These are phyloP conservation scores for Paecilomyces niveus DNA, from an alignment of 2,329 filamentous ascomycete species.

Conservation along the genomic window DNA sequence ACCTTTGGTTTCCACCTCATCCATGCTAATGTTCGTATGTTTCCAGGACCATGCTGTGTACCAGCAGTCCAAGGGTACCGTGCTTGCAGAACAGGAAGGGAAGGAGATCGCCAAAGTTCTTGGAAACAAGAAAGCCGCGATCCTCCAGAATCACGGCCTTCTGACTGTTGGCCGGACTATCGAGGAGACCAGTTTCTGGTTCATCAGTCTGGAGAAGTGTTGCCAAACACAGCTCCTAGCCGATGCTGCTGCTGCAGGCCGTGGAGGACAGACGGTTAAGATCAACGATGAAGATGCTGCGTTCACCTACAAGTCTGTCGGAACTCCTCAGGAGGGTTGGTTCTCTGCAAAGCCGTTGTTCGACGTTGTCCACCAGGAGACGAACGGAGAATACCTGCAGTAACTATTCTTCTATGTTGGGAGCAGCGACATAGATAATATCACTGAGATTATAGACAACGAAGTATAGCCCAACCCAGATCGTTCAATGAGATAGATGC, in stretches of 20 bases:
- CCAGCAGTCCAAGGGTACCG: slow-evolving; percentile 47
- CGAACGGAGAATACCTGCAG: slow-evolving; percentile 48
- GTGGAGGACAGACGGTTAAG: slow-evolving; percentile 58
- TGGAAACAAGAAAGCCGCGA: slow-evolving; percentile 44
- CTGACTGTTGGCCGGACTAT: slow-evolving; percentile 44
- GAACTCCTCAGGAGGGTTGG: slow-evolving; percentile 55
- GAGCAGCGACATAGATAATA: background rate
- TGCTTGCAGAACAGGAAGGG: slow-evolving; percentile 48
- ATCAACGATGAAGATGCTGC: slow-evolving; percentile 61
- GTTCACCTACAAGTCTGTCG: slow-evolving; percentile 61
- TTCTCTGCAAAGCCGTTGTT: slow-evolving; percentile 67
- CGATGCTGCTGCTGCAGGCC: slow-evolving; percentile 47
- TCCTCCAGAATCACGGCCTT: slow-evolving; percentile 49
- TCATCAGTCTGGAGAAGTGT: slow-evolving; percentile 47
- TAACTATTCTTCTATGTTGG: slow-evolving; percentile 15
- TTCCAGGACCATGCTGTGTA: slow-evolving; percentile 45
- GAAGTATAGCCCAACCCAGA: background rate
- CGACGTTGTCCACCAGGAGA: slow-evolving; percentile 60
- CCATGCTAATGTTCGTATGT: background rate
- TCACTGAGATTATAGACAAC: background rate
- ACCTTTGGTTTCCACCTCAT: background rate
- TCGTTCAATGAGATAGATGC: background rate
- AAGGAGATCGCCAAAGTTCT: slow-evolving; percentile 43
- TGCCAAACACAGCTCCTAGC: slow-evolving; percentile 48
- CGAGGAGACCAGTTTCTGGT: slow-evolving; percentile 49